Conservation (phyloP, 352 stramenopile species). For the Plasmopara viticola region DNA sequence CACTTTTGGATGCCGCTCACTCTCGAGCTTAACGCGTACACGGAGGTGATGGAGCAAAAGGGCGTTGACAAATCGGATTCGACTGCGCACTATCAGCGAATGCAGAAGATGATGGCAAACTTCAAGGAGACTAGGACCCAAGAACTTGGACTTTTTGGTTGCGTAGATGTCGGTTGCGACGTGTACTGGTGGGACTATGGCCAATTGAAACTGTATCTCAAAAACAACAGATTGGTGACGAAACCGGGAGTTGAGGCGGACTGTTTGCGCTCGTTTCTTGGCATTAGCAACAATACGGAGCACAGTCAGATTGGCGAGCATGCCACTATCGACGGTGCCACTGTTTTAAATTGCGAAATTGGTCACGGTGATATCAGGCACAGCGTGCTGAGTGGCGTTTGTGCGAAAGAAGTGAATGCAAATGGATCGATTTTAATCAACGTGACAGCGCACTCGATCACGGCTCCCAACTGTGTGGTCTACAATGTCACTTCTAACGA, state of each 20-base stretch:
- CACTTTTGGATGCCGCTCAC: conserved; percentile 99
- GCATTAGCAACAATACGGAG: conserved; percentile 70
- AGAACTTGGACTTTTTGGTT: conserved; percentile 91
- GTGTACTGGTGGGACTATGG: conserved; percentile 99
- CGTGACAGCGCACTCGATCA: conserved; percentile 94
- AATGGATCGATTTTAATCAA: conserved; percentile 97
- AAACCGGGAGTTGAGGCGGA: conserved; percentile 76
- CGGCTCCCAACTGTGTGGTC: conserved; percentile 90
- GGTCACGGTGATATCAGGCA: conserved; percentile 54
- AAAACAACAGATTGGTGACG: conserved; percentile 94
- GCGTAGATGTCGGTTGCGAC: conserved; percentile 94
- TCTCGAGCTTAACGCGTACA: conserved; percentile 88
- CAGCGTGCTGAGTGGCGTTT: conserved; percentile 89
- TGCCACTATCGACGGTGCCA: conserved; percentile 53
- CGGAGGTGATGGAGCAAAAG: conserved; percentile 94
- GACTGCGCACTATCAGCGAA: conserved; percentile 86
- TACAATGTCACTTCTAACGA: conserved; percentile 97
- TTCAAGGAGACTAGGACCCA: conserved; percentile 69
- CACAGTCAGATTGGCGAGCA: conserved; percentile 64
- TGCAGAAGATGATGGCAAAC: conserved; percentile 85
- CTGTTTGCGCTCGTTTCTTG: conserved; percentile 71
- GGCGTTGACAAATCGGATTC: conserved; percentile 67
- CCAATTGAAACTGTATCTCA: conserved; percentile 96
- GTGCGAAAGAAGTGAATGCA: conserved; percentile 83
- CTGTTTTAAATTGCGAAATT: conserved; percentile 79